Base-by-base conservation (phyloP, 257 asterid genomes). In the Lycium ferocissimum region DNA sequence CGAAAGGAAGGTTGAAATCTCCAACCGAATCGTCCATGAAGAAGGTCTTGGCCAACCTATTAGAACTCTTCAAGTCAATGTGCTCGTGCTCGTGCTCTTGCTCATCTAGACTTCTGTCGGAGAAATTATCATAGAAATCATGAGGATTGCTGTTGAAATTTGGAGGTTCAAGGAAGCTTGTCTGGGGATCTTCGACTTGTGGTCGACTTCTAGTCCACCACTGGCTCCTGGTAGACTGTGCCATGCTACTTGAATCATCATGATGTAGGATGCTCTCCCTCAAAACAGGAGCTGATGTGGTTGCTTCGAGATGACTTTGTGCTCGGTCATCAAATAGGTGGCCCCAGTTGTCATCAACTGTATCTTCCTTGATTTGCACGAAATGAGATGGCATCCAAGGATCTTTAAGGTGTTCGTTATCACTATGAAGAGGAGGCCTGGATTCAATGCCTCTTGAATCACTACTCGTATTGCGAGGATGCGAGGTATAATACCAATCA, bases 81-180 rank as follows among this genome's bases (percentile, higher is more conserved):
- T 70, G 89, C 45, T 69, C 89, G 5, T 70, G 89, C 67, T 67
- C 89, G 6, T 83, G 85, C 47, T 87, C 89, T 1, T 85, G 82
- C 22, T 91, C 97, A 84, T 90, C 98, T 45, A 11, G 76, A 79
- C 92, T 90, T 86, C 89, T 86, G 0, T 92, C 94, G 0, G 94
- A 92, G 88, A 69, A 47, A 78, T 83, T 88, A 13, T 89, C 95
- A 38, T 82, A 59, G 70, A 12, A 11, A 62, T 92, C 88, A 4
- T 54, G 86, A 20, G 89, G 61, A n/a, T 83, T 75, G 2, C 49
- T 79, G 87, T 17, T 89, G 85, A 90, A 94, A 84, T 88, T 88
- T 1, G 98, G 98, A 47, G 99, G 98, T 86, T 96, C 97, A 5
- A 92, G 86, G 83, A 95, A 97, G 84, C 99, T 97, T 2, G 98